Evolutionary conservation across 176 grass and related monocot species (phyloP).

Genomic region (Calamus simplicifolius): DNA sequence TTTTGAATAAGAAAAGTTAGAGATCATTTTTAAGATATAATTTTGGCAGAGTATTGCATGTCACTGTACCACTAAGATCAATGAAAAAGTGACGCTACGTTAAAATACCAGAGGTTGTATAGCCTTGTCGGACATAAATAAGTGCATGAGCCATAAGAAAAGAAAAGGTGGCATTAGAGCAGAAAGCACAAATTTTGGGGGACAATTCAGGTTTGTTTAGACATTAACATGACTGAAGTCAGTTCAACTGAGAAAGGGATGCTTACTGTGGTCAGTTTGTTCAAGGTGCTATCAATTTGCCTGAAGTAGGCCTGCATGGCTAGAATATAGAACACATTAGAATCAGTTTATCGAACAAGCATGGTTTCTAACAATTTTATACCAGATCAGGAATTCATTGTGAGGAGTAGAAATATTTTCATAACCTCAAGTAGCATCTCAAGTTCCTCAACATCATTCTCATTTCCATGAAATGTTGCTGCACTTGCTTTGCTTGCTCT

Average conservation of each 20-base stretch:
- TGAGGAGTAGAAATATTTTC: neutral
- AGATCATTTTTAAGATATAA: too few relatives aligned
- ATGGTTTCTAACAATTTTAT: neutral
- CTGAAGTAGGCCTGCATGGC: slow-evolving; percentile 16
- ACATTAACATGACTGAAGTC: too few relatives aligned
- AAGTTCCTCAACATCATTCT: slow-evolving; percentile 20
- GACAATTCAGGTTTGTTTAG: too few relatives aligned
- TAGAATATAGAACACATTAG: neutral
- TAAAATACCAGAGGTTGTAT: too few relatives aligned
- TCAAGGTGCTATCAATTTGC: slow-evolving; percentile 21
- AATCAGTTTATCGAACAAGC: neutral
- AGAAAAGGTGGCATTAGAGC: too few relatives aligned
- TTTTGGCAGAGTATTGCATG: too few relatives aligned
- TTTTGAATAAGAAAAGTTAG: too few relatives aligned
- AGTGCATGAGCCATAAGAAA: too few relatives aligned
- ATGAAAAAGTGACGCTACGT: too few relatives aligned
- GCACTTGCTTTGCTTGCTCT: slow-evolving; percentile 9
- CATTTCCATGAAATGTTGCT: slow-evolving; percentile 18
- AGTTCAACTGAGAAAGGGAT: neutral
- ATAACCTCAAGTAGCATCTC: slow-evolving; percentile 27
- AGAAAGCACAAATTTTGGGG: too few relatives aligned
- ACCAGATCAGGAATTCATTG: neutral
- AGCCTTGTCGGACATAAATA: too few relatives aligned
- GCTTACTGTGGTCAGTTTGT: slow-evolving; percentile 18
- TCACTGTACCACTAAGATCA: too few relatives aligned